Base-by-base conservation (phyloP, 495 filamentous ascomycete genomes). In the Xylaria bambusicola region DNA sequence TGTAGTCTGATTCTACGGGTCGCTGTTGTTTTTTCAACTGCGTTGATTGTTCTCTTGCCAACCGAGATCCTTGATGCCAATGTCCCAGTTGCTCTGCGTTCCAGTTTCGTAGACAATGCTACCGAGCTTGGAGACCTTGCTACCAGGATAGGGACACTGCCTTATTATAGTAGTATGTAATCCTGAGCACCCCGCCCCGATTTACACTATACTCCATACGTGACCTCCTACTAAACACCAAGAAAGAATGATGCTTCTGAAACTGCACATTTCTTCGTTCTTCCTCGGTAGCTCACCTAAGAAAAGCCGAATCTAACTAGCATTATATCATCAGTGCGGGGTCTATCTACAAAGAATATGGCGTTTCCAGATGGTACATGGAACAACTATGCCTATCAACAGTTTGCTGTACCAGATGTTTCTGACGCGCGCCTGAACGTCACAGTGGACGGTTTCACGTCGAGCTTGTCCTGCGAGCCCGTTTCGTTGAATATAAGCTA, bases 151-250 rank as follows among this genome's bases (percentile, higher is more conserved):
- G 44, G 44, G 23, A 13, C 21, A 0, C 21, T 26, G 7, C 44
- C 44, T 47, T 47, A 47, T 23, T 47, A 47, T 47, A 47, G 21
- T 13, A 47, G 44, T 47, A 47, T 27, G 23, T 47, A 26, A 17
- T 20, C 3, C 15, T 44, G 17, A 18, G 31, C 6, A 6, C 6
- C 31, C 31, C 10, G 31, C 10, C 31, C 10, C 31, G 6, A 5
- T 33, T 33, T 33, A 5, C 31, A 33, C 10, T 10, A 33, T 33
- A 33, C 6, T 10, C 31, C 31, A 6, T 33, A 33, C 5, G 10
- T 33, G 5, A 5, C 31, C 31, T 33, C 6, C 31, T 10, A 10
- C 10, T n/a, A n/a, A n/a, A n/a, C n/a, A n/a, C n/a, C n/a, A n/a
- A n/a, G n/a, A n/a, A n/a, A n/a, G n/a, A n/a, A n/a, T n/a, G n/a